Evolutionary conservation across 1,284 basidiomycete genomes (phyloP).

Genomic region (Naganishia sp.): DNA sequence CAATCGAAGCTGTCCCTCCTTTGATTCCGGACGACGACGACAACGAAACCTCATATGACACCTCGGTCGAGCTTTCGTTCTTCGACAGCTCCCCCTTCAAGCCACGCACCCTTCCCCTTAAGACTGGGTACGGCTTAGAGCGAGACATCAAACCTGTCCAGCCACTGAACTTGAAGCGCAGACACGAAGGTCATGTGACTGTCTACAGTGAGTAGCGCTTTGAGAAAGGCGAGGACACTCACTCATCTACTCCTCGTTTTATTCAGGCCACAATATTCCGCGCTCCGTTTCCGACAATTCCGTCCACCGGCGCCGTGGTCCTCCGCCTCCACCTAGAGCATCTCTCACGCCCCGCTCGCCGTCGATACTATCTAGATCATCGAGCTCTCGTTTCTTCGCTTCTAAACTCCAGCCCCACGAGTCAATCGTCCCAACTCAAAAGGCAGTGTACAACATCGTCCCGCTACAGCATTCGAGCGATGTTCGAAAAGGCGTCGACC

Average conservation of each 20-base stretch:
- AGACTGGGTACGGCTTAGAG: no score
- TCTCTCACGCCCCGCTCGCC: conserved; percentile 18
- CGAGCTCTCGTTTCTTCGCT: background rate
- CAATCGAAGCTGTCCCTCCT: conserved; percentile 2
- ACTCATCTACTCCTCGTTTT: background rate
- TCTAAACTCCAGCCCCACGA: background rate
- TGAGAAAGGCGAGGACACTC: no score
- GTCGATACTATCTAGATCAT: conserved; percentile 5
- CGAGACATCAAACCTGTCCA: background rate
- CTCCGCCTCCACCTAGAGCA: background rate
- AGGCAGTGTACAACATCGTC: background rate
- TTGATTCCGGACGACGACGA: conserved; percentile 20
- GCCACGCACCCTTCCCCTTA: background rate
- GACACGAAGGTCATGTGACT: background rate
- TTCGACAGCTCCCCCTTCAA: conserved; percentile 8
- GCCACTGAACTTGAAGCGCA: conserved; percentile 16
- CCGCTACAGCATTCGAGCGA: background rate
- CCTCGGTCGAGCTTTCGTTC: conserved; percentile 13
- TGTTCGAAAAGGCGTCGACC: background rate
- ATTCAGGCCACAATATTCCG: no score
- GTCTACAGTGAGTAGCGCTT: background rate
- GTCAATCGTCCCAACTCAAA: background rate
- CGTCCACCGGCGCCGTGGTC: background rate
- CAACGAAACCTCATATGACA: conserved; percentile 10
- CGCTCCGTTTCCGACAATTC: background rate